Evolutionary conservation across 2,329 filamentous ascomycete species (phyloP).

Genomic region (Fusarium sulawesiense): DNA sequence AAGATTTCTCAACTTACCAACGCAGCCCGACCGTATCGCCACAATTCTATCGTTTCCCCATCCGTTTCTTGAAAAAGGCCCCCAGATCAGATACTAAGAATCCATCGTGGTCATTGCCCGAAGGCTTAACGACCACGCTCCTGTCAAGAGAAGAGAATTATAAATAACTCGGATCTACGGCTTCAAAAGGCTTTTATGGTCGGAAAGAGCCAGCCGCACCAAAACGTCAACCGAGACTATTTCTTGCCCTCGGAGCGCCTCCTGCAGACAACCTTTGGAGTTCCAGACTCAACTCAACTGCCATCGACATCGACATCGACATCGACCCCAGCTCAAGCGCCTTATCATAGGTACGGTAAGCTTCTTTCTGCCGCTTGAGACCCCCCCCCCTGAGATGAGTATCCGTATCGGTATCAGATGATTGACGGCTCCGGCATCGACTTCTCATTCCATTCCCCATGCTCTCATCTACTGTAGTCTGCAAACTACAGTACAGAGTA

Average conservation of each 20-base stretch:
- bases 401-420: slow-evolving; percentile 6
- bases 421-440: slow-evolving; percentile 1
- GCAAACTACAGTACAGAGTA: too few relatives aligned
- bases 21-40: too few relatives aligned
- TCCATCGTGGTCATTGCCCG: background rate
- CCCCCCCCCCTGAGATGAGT: background rate
- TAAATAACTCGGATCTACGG: background rate
- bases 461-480: background rate
- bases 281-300: slow-evolving; percentile 33
- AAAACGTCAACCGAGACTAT: slow-evolving; percentile 16
- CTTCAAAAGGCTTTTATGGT: background rate
- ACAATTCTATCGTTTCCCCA: too few relatives aligned
- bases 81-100: background rate
- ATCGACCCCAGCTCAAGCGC: background rate
- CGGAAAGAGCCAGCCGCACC: slow-evolving; percentile 23
- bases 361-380: slow-evolving; percentile 13
- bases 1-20: too few relatives aligned
- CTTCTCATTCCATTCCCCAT: slow-evolving; percentile 29
- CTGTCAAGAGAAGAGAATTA: slow-evolving; percentile 4
- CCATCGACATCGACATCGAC: background rate
- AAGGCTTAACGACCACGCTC: background rate
- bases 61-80: too few relatives aligned
- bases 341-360: slow-evolving; percentile 27
- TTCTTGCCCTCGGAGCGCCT: slow-evolving; percentile 25
- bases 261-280: slow-evolving; percentile 31